These are phyloP conservation scores for Wickerhamomyces ciferrii DNA, from an alignment of 805 yeast species.

Conservation along the genomic window DNA sequence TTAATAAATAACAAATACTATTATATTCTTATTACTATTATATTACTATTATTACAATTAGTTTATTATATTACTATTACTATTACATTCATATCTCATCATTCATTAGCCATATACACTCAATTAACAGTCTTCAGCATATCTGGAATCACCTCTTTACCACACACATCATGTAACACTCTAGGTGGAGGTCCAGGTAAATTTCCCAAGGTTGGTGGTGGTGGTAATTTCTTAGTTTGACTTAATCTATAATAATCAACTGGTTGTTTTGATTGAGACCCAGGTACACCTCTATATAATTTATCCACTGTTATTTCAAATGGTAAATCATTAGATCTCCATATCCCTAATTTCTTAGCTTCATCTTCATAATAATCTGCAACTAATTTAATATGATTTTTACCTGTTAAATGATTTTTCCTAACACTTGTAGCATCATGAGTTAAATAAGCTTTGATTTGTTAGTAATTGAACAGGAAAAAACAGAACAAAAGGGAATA, in stretches of 20 bases:
- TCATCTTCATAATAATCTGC: slow-evolving; percentile 65
- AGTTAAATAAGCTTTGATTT: slow-evolving; percentile 53
- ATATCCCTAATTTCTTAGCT: slow-evolving; percentile 27
- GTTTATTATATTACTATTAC: no score
- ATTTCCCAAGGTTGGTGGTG: slow-evolving; percentile 17
- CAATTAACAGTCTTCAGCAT: slow-evolving; percentile 15
- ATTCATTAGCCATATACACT: not conserved
- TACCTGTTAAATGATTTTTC: slow-evolving; percentile 73
- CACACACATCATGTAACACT: slow-evolving; percentile 10
- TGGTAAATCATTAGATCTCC: slow-evolving; percentile 23
- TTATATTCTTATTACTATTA: no score
- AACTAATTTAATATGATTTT: slow-evolving; percentile 65
- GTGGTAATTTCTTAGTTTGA: slow-evolving; percentile 16
- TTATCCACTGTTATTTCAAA: slow-evolving; percentile 13
- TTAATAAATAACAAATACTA: no score
- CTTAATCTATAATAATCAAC: slow-evolving; percentile 15
- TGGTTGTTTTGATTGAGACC: slow-evolving; percentile 9
- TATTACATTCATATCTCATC: no score
- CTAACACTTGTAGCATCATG: slow-evolving; percentile 88
- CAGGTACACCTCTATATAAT: slow-evolving; percentile 27
- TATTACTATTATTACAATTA: no score
- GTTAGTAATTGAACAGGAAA: slow-evolving; percentile 3
- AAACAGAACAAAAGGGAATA: slow-evolving; percentile 1
- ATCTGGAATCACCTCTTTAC: slow-evolving; percentile 13
- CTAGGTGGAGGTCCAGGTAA: slow-evolving; percentile 22